Evolutionary conservation across 192 early-diverging fungal genomes (phyloP), one percentile per base, ranked within the genome.

Genomic region (Coemansia nantahalensis): DNA sequence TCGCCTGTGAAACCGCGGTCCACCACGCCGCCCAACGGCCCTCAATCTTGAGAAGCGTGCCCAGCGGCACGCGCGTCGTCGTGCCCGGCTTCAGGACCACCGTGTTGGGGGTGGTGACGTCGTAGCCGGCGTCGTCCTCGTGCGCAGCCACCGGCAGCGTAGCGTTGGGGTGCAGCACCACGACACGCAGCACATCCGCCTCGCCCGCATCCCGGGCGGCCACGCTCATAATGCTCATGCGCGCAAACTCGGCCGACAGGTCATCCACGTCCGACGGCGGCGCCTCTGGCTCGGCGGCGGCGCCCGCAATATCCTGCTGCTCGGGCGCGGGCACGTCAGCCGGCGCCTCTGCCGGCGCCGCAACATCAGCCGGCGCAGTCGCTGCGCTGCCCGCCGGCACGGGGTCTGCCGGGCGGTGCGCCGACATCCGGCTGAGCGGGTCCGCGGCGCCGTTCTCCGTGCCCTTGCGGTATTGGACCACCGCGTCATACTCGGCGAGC

Each of bases 391-490:
- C n/a, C n/a, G n/a, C n/a, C n/a, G n/a, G n/a, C n/a, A n/a, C n/a
- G n/a, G n/a, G n/a, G n/a, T n/a, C n/a, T n/a, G n/a, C n/a, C n/a
- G n/a, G 22, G 13, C 24, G 26, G 15, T 22, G 1, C 23, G 24
- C 12, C 43, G 5, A 42, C 22, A 17, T 13, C 16, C 26, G 45
- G 1, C 24, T 48, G 2, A 57, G 21, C 10, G 28, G 39, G 37
- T 57, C 55, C 0, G 55, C 42, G 1, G 45, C 42, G 23, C 18
- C 28, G 38, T 57, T 57, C 3, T 48, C 45, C 17, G 13, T 10
- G 7, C 55, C 55, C 36, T 40, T 28, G 26, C 47, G n/a, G 40
- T 48, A 57, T 9, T 37, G 47, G 21, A 48, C 23, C 2, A 10
- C 38, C 0, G 39, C 22, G 3, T 57, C 24, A n/a, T 39, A 48